Base-by-base conservation (phyloP, 306 rosid genomes). In the Chamaecrista fasciculata region DNA sequence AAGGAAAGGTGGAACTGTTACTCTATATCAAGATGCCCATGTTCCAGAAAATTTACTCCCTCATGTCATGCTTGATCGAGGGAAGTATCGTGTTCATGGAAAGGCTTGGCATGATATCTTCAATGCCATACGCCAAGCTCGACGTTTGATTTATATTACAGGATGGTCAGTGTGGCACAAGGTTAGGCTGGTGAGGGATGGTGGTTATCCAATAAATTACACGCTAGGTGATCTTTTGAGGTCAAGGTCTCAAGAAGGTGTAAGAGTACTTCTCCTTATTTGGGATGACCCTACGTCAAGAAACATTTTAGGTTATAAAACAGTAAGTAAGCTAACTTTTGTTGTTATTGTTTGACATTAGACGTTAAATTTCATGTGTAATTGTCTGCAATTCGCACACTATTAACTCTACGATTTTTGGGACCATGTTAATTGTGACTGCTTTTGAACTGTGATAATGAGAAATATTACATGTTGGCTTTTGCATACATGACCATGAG, bases 261-360 rank as follows among this genome's bases (percentile, higher is more conserved):
- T 93, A 70, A 88, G 98, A 71, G 98, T 93, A 77, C 85, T 93
- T 79, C 91, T 93, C 63, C 98, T 93, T 83, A 62, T 93, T 59
- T 93, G 98, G 98, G 98, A 93, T 77, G 98, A 93, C 73, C 98
- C 96, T 28, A 86, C 98, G n/a, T 93, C 97, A 29, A 87, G 97
- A 76, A 93, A 77, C 78, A 90, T 93, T 76, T 79, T 93, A 72
- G 96, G 98, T 60, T 88, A 85, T 66, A 81, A 79, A 83, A 90
- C 96, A 4, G 98, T 90, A 66, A 90, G 97, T 83, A 49, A 42
- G 58, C 16, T 36, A 23, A 26, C 69, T 73, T 76, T 68, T 69
- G 10, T 49, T 63, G 53, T 39, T 23, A 21, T 19, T 33, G 25
- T 56, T 33, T 43, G 25, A 24, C 18, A 29, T 51, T 55, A 44